Conservation (phyloP, 306 rosid species). For the Sicyos edulis region DNA sequence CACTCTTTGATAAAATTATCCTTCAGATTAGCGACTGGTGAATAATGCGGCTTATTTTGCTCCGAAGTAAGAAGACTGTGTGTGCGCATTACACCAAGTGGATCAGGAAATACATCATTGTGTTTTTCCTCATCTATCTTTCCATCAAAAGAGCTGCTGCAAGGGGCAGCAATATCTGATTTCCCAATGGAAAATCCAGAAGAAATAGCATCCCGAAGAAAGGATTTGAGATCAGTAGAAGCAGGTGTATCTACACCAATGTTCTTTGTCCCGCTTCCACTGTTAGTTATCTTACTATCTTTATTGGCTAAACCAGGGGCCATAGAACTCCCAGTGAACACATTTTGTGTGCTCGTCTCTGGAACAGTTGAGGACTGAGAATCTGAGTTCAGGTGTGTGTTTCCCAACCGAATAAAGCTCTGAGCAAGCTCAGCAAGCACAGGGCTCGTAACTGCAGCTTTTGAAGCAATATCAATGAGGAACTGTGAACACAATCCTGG, state of each 20-base stretch:
- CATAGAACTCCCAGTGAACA: conserved; percentile 21
- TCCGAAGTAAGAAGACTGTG: not conserved
- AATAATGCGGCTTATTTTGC: conserved; percentile 1
- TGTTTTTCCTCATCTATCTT: conserved; percentile 19
- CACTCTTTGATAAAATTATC: conserved; percentile 29
- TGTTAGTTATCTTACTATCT: conserved; percentile 23
- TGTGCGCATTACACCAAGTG: conserved; percentile 19
- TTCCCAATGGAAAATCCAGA: conserved; percentile 20
- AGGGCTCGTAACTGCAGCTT: conserved; percentile 41
- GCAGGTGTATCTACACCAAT: not conserved
- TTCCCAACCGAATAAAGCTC: conserved; percentile 32
- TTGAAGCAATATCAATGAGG: conserved; percentile 34
- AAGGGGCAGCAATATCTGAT: conserved; percentile 20
- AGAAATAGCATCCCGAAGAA: conserved; percentile 32
- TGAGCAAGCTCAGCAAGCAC: conserved; percentile 39
- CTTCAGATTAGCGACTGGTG: conserved; percentile 2
- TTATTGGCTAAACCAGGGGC: conserved; percentile 27
- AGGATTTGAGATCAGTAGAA: conserved; percentile 52
- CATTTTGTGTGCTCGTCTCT: conserved; percentile 26
- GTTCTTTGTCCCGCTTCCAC: conserved; percentile 28
- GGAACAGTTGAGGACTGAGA: conserved; percentile 28
- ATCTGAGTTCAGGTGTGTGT: conserved; percentile 26
- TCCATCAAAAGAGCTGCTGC: conserved; percentile 28
- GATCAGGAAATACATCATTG: conserved; percentile 13
- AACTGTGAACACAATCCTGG: conserved; percentile 34